A percentile compares a stretch with the other conserved stretches of the same genome.
These are phyloP conservation scores for Carex myosuroides DNA, from an alignment of 176 grass and related monocot genomes.

Conservation along the genomic window DNA sequence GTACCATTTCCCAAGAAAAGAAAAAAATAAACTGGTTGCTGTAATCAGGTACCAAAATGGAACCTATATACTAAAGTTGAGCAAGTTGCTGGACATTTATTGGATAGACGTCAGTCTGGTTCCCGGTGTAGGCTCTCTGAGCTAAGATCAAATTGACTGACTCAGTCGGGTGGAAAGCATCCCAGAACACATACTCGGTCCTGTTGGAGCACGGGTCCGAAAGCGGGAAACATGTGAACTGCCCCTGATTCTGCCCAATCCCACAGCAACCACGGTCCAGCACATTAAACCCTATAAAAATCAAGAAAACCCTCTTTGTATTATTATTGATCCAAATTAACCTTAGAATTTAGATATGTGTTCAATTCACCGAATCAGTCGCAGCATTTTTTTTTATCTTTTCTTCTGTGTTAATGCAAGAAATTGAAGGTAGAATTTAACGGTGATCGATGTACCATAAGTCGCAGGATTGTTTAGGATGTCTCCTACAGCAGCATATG, in stretches of 20 bases:
- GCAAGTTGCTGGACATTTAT: constrained; percentile 44
- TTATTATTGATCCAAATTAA: not conserved
- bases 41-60: not conserved
- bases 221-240: constrained; percentile 27
- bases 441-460: constrained; percentile 10
- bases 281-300: constrained; percentile 22
- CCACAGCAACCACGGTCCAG: constrained; percentile 34
- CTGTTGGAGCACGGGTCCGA: constrained; percentile 21
- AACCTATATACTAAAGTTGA: constrained; percentile 18
- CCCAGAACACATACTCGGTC: constrained; percentile 41
- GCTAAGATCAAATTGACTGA: constrained; percentile 34
- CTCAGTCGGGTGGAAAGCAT: constrained; percentile 43
- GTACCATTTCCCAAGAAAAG: not conserved
- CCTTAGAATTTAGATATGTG: not conserved
- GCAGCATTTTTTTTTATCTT: not conserved
- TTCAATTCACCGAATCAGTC: not conserved
- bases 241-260: constrained; percentile 3
- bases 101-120: constrained; percentile 32
- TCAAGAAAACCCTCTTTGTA: not conserved
- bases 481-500: constrained; percentile 24
- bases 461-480: constrained; percentile 23
- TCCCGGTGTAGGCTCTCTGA: constrained; percentile 29
- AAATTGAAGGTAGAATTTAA: not conserved
- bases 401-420: not conserved
- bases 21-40: not conserved